These are phyloP conservation scores for Carex cristatella DNA, from an alignment of 176 grass and related monocot species.

Conservation along the genomic window DNA sequence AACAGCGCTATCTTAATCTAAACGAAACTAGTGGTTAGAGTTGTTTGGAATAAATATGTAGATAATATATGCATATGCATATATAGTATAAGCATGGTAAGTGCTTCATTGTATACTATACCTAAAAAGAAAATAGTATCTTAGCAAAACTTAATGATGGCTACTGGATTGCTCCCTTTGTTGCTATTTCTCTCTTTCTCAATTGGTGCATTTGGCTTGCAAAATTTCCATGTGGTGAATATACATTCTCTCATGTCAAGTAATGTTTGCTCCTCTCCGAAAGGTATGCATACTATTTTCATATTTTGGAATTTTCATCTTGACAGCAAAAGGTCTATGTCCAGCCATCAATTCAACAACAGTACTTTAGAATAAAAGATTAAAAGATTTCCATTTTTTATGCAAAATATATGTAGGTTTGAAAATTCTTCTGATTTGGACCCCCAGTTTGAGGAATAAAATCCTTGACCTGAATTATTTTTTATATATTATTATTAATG, in stretches of 20 bases:
- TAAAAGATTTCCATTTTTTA: too few species aligned
- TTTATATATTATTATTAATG: too few species aligned
- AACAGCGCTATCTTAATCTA: neutral
- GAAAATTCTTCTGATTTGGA: too few species aligned
- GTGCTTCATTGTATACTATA: neutral
- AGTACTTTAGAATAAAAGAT: too few species aligned
- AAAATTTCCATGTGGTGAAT: neutral
- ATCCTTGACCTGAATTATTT: neutral
- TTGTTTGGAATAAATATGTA: neutral
- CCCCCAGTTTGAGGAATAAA: neutral
- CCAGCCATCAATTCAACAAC: neutral
- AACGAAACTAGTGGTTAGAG: neutral
- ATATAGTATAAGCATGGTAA: neutral
- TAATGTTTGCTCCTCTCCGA: neutral
- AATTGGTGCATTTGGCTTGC: neutral
- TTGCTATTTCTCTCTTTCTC: conserved; percentile 10
- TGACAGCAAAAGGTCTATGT: neutral
- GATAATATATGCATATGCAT: neutral
- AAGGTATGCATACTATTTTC: neutral
- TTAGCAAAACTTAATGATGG: conserved; percentile 3
- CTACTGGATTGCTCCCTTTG: neutral
- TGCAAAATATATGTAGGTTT: too few species aligned
- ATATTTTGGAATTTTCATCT: too few species aligned
- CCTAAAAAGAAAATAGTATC: neutral
- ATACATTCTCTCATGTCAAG: conserved; percentile 16